Evolutionary conservation across 2,329 filamentous ascomycete genomes (phyloP), one percentile per base, ranked within the genome.

Genomic region (Thyridium curvatum): DNA sequence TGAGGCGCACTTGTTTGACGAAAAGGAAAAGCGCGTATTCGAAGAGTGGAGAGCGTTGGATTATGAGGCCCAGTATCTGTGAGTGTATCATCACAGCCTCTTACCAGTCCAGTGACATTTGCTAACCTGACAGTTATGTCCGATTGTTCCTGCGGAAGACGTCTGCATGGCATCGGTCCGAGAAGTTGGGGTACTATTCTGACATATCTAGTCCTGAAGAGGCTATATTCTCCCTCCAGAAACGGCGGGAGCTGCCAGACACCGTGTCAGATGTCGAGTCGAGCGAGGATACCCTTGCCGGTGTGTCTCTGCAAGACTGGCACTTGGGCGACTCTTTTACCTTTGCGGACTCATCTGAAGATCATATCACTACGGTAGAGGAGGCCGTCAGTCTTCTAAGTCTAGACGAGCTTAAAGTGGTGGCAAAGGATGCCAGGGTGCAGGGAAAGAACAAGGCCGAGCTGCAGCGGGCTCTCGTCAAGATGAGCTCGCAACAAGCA

Each of bases 21-120:
- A 80, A 41, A 82, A 79, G 14, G 93, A 98, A 60, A 76, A 72
- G 52, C 68, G 74, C 12, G 72, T 97, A 0, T 97, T 98, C 56
- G 64, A 68, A 3, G 69, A 81, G 41, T 98, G 91, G 89, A 76
- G 68, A 43, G 60, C 62, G 0, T 56, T 97, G 37, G 68, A 71
- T 18, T 97, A 96, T 56, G 88, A 96, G 55, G 75, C 87, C 14
- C 90, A 97, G 53, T 97, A 94, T 60, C 62, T 98, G 79, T 96
- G 71, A 54, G 83, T 59, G 12, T 32, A 10, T 15, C 17, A 10
- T 10, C 21, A 10, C 21, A 6, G 21, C 21, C 6, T 26, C 6
- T 26, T 26, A n/a, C n/a, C n/a, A n/a, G n/a, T n/a, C n/a, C n/a
- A n/a, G n/a, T n/a, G n/a, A n/a, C n/a, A n/a, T n/a, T n/a, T n/a